Conservation (phyloP, 208 protist genomes). For the Herpetomonas samuelpessoai region DNA sequence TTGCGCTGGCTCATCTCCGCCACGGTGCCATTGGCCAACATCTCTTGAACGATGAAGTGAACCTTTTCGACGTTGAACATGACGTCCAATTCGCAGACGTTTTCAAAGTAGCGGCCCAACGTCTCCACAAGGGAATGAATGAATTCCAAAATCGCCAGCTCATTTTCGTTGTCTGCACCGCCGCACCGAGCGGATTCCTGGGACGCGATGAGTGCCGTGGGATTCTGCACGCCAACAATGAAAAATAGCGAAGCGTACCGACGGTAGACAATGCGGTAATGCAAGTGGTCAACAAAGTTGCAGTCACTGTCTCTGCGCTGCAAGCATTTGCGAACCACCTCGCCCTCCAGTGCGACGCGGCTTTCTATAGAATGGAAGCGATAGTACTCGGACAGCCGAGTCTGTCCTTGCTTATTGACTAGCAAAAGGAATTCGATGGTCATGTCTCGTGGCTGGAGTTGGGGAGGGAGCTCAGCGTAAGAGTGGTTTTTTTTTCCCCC, state of each 20-base stretch:
- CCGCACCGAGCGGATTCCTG: conserved; percentile 74
- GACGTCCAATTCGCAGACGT: conserved; percentile 96
- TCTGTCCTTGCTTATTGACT: conserved; percentile 97
- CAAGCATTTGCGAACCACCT: conserved; percentile 95
- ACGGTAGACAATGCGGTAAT: conserved; percentile 93
- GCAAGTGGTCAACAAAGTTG: conserved; percentile 95
- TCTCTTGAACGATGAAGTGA: conserved; percentile 97
- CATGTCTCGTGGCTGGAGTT: no score
- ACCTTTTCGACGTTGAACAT: conserved; percentile 98
- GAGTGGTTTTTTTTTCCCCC: no score
- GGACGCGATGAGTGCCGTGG: background rate
- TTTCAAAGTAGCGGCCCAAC: conserved; percentile 86
- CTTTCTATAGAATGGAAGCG: conserved; percentile 73
- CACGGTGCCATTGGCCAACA: conserved; percentile 89
- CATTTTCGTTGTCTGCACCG: conserved; percentile 95
- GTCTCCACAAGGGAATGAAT: conserved; percentile 74
- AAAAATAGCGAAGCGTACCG: conserved; percentile 96
- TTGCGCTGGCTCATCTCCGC: conserved; percentile 89
- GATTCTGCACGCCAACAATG: conserved; percentile 75
- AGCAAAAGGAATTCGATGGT: conserved; percentile 95
- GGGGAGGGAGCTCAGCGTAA: no score
- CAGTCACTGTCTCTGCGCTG: conserved; percentile 81
- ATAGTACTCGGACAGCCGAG: conserved; percentile 92
- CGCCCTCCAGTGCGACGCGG: conserved; percentile 83
- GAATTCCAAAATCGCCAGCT: conserved; percentile 94